phyloP scores from a whole-genome alignment of 1,139 yeast genomes.

The Candida freyschussii region DNA sequence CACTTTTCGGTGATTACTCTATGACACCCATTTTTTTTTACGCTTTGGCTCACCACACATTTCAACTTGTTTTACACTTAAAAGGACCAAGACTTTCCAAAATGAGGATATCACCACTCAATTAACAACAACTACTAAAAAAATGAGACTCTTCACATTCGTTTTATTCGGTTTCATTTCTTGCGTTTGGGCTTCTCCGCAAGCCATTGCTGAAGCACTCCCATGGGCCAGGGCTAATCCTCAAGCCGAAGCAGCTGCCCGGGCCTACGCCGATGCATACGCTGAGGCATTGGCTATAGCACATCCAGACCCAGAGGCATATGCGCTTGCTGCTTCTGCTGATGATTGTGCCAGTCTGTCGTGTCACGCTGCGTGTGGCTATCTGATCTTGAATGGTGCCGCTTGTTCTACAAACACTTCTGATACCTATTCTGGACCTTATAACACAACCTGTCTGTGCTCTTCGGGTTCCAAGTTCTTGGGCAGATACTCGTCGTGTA shows the following conservation, averaged over 20 bases:
- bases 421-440: slow-evolving; percentile 11
- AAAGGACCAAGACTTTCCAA: too few species aligned
- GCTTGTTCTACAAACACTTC: slow-evolving; percentile 10
- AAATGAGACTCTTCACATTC: too few species aligned
- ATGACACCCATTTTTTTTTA: not conserved
- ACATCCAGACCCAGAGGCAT: slow-evolving; percentile 10
- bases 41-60: too few species aligned
- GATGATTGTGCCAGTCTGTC: slow-evolving; percentile 14
- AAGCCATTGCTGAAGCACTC: slow-evolving; percentile 5
- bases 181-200: too few species aligned
- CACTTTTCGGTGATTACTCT: not conserved
- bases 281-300: slow-evolving; percentile 17
- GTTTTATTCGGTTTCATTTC: too few species aligned
- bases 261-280: slow-evolving; percentile 14
- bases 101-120: too few species aligned
- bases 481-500: slow-evolving; percentile 22
- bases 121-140: too few species aligned
- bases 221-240: slow-evolving; percentile 10
- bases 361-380: slow-evolving; percentile 20
- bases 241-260: slow-evolving; percentile 11
- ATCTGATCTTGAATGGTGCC: slow-evolving; percentile 22
- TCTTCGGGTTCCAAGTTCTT: slow-evolving; percentile 18
- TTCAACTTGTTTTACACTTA: too few species aligned
- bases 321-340: slow-evolving; percentile 13
- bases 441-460: slow-evolving; percentile 25